Evolutionary conservation across 1,284 basidiomycete species (phyloP), one percentile per base, ranked within the genome.

Genomic region (Malassezia yamatoensis): DNA sequence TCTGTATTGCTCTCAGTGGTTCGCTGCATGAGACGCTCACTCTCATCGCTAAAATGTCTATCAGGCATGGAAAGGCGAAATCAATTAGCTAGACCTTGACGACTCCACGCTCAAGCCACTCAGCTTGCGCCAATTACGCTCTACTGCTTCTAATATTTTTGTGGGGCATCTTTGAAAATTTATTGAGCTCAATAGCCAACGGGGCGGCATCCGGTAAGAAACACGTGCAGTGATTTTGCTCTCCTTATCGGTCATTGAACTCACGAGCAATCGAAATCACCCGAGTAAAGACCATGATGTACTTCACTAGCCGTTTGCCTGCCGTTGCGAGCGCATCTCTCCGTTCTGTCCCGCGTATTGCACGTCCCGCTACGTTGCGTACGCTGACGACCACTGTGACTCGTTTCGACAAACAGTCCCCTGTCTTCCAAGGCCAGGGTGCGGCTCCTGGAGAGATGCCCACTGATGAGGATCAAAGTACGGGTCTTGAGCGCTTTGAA

Each of bases 401-500:
- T 43, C 64, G 63, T 32, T 61, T 64, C 57, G 57, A 60, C 32
- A 13, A 42, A 15, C 62, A 59, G 20, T 80, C 83, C 52, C 85
- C 87, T 54, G 78, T 83, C 61, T 78, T 89, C 63, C 85, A 81
- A 66, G 88, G 89, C 68, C 80, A 66, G 83, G 89, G 77, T 72
- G 82, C 81, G 67, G 84, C 87, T 77, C 54, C 82, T 12, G 89
- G 88, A 63, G 80, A 84, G 61, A 82, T 89, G 60, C 84, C 89
- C 57, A 87, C 85, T 60, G 86, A 89, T 78, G 81, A 86, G 72
- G 81, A 87, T 67, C 93, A 98, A 79, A 83, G 91, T 32, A 98
- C 93, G 65, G 91, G 93, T 84, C 81, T 96, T 59, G 91, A 96
- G 78, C 88, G 93, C 77, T 84, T 91, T 75, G 88, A 98, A 79